Percentiles rank a stretch among this genome's conserved stretches.
phyloP scores from a whole-genome alignment of 352 stramenopile species.

The Globisporangium viniferum region DNA sequence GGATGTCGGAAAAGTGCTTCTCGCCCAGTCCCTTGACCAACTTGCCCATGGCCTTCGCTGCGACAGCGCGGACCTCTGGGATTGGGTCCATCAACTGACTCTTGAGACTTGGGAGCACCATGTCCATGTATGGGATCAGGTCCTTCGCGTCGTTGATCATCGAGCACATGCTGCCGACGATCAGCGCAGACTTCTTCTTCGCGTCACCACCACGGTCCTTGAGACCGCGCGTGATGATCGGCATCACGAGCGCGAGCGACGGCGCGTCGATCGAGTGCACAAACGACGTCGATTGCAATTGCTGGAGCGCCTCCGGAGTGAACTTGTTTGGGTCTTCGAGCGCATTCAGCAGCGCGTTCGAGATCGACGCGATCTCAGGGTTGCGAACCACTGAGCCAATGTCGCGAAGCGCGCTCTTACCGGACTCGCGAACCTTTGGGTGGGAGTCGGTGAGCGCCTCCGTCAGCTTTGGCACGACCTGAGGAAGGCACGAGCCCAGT shows the following conservation, averaged over 20 bases:
- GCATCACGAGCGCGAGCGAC: constrained; percentile 99
- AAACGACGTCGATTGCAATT: constrained; percentile 97
- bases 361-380: constrained; percentile 97
- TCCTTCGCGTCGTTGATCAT: constrained; percentile 99
- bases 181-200: constrained; percentile 98
- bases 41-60: constrained; percentile 94
- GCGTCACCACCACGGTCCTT: constrained; percentile 95
- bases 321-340: constrained; percentile 93
- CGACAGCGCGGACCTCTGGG: constrained; percentile 92
- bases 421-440: constrained; percentile 96
- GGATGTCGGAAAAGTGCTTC: constrained; percentile 93
- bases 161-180: constrained; percentile 98
- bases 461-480: constrained; percentile 98
- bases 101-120: constrained; percentile 96
- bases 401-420: constrained; percentile 94
- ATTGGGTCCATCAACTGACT: constrained; percentile 91
- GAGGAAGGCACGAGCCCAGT: constrained; percentile 96
- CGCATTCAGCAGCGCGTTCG: constrained; percentile 91
- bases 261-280: constrained; percentile 99
- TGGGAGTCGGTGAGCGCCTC: constrained; percentile 98
- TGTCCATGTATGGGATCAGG: constrained; percentile 97
- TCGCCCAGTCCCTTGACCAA: constrained; percentile 96
- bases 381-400: constrained; percentile 99
- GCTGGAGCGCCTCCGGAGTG: constrained; percentile 94
- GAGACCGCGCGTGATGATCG: constrained; percentile 98